Base-by-base conservation (phyloP, 1,139 yeast genomes). In the Yamadazyma oceani region DNA sequence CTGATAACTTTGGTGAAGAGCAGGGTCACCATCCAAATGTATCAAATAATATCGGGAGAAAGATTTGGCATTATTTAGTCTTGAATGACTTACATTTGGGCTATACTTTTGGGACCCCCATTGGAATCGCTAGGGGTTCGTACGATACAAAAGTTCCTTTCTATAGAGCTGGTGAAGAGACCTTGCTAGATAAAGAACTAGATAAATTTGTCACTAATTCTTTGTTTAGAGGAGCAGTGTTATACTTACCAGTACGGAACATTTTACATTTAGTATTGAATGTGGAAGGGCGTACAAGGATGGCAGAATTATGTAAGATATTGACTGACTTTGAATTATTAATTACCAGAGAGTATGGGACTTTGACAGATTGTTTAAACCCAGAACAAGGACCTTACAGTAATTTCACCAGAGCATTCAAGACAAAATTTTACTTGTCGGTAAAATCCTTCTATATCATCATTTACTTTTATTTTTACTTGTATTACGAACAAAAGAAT, bases 51-150 rank as follows among this genome's bases (percentile, higher is more conserved):
- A 46, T 71, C 9, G 64, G 68, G 49, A 62, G 86, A 48, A 78
- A 76, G 44, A 63, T 78, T 2, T 81, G 85, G 85, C 69, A 67
- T 46, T 65, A 66, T 36, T 55, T 80, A 35, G 46, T 55, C 2
- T 32, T 57, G 17, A 43, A 44, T 27, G 73, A 67, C 45, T 30
- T 58, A 2, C 54, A 59, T 39, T 48, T 54, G 29, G 57, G 62
- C 8, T 61, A 50, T 39, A 38, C 57, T 3, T 62, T 53, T 42
- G 74, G 74, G 2, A 55, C 49, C 17, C 68, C 65, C 0, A 35
- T 49, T 37, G 42, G 46, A 1, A 55, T 60, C 17, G 39, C 50
- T 31, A 40, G 49, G 2, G 43, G 47, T 13, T 49, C 45, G 30
- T 57, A 49, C 40, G 69, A 63, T 46, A 60, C 66, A 0, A 58